Conservation (phyloP, 192 early-diverging fungal genomes). For the Mortierella antarctica region DNA sequence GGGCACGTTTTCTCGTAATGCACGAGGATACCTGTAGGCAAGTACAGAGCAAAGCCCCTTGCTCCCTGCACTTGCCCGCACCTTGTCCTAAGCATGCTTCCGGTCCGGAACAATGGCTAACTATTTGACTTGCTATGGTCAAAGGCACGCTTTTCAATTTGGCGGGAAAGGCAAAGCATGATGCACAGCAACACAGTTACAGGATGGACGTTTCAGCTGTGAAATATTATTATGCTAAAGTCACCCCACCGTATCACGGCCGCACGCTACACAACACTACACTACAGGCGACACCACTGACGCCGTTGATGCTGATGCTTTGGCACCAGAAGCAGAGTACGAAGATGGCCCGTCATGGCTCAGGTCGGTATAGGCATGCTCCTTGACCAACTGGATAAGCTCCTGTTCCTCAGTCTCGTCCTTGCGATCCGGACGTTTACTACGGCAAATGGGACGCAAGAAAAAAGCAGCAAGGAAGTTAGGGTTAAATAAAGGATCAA, state of each 20-base stretch:
- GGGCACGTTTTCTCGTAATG: too few species aligned
- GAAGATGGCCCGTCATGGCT: background rate
- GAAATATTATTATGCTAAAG: too few species aligned
- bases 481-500: background rate
- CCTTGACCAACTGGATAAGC: background rate
- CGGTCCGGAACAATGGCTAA: too few species aligned
- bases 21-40: too few species aligned
- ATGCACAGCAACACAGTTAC: too few species aligned
- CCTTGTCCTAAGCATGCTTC: too few species aligned
- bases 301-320: background rate
- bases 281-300: too few species aligned
- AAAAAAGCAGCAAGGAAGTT: background rate
- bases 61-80: too few species aligned
- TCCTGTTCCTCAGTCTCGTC: conserved; percentile 1
- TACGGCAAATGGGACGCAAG: background rate
- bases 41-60: too few species aligned
- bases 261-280: too few species aligned
- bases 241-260: background rate
- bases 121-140: background rate
- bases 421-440: background rate
- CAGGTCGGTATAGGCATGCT: background rate
- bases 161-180: too few species aligned
- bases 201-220: too few species aligned
- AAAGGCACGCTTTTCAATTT: background rate
- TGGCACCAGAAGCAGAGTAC: background rate